These are phyloP conservation scores for Aspergillus nidulans DNA, from an alignment of 495 filamentous ascomycete genomes.

Conservation along the genomic window DNA sequence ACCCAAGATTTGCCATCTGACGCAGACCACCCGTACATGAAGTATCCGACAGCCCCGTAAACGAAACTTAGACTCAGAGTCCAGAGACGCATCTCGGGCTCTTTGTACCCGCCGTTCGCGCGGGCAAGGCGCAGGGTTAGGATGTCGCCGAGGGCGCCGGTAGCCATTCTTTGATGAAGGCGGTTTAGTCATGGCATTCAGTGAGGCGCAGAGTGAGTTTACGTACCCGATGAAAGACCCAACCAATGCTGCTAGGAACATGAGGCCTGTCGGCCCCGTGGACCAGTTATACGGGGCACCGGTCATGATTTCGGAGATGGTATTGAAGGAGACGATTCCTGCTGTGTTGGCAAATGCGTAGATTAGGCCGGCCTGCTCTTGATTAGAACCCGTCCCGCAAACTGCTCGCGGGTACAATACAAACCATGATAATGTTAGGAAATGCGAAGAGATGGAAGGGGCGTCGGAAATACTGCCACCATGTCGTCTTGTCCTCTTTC, in stretches of 20 bases:
- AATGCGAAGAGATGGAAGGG: conserved; percentile 34
- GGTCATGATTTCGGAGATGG: conserved; percentile 33
- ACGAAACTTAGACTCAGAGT: conserved; percentile 23
- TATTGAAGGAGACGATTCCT: conserved; percentile 33
- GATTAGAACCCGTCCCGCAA: too few species aligned
- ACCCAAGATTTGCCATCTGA: conserved; percentile 30
- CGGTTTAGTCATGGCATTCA: neutral
- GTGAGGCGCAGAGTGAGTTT: neutral
- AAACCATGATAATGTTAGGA: conserved; percentile 31
- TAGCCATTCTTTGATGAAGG: conserved; percentile 18
- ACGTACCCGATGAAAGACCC: conserved; percentile 29
- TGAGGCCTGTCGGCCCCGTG: conserved; percentile 23
- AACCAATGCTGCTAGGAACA: conserved; percentile 26
- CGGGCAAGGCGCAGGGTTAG: conserved; percentile 26
- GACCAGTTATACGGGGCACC: conserved; percentile 31
- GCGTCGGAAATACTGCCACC: conserved; percentile 33
- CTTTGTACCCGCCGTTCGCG: conserved; percentile 30
- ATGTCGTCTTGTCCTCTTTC: conserved; percentile 27
- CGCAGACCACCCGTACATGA: conserved; percentile 33
- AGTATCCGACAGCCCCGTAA: conserved; percentile 28
- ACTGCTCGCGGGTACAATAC: conserved; percentile 21
- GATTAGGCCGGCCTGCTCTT: neutral
- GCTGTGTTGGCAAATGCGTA: conserved; percentile 33
- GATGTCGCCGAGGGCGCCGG: conserved; percentile 28
- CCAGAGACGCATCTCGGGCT: conserved; percentile 35